phyloP scores from a whole-genome alignment of 2,329 filamentous ascomycete species.

The Colletotrichum shisoi region DNA sequence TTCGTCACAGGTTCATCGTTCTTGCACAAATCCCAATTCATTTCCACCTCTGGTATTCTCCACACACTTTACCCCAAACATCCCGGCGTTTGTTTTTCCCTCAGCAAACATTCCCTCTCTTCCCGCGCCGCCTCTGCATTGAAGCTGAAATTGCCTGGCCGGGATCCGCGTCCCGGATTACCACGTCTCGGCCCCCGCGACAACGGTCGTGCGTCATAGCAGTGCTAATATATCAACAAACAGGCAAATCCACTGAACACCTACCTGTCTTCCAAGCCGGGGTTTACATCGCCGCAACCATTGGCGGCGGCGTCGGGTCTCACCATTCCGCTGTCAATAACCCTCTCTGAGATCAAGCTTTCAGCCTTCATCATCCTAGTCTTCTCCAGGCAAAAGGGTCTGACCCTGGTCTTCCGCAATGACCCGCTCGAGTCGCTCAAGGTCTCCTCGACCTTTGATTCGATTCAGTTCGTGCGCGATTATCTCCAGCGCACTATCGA shows the following conservation, averaged over 20 bases:
- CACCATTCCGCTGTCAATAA: slow-evolving; percentile 97
- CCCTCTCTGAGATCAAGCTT: slow-evolving; percentile 91
- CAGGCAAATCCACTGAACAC: slow-evolving; percentile 96
- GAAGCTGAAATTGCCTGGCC: slow-evolving; percentile 48
- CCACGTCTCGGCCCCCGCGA: slow-evolving; percentile 41
- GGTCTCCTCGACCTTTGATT: slow-evolving; percentile 98
- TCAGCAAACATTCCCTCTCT: slow-evolving; percentile 30
- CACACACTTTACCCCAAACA: slow-evolving; percentile 6
- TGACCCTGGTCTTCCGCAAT: slow-evolving; percentile 97
- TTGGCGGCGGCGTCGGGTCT: slow-evolving; percentile 89
- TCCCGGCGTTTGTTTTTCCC: slow-evolving; percentile 37
- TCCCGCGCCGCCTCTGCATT: slow-evolving; percentile 45
- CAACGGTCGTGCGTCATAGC: slow-evolving; percentile 48
- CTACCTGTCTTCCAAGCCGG: slow-evolving; percentile 88
- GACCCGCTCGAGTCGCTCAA: slow-evolving; percentile 97
- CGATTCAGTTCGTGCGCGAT: slow-evolving; percentile 96
- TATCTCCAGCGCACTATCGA: slow-evolving; percentile 97
- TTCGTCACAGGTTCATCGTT: slow-evolving; percentile 9
- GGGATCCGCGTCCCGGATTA: slow-evolving; percentile 46
- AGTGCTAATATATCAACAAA: slow-evolving; percentile 59
- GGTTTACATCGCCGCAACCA: slow-evolving; percentile 91
- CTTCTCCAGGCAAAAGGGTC: slow-evolving; percentile 95
- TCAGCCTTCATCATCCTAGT: slow-evolving; percentile 98
- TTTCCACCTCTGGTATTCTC: neutral
- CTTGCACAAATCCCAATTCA: slow-evolving; percentile 8